Percentiles rank a stretch among this genome's conserved stretches.
phyloP scores from a whole-genome alignment of 176 grass and related monocot species.

The Avena sativa region DNA sequence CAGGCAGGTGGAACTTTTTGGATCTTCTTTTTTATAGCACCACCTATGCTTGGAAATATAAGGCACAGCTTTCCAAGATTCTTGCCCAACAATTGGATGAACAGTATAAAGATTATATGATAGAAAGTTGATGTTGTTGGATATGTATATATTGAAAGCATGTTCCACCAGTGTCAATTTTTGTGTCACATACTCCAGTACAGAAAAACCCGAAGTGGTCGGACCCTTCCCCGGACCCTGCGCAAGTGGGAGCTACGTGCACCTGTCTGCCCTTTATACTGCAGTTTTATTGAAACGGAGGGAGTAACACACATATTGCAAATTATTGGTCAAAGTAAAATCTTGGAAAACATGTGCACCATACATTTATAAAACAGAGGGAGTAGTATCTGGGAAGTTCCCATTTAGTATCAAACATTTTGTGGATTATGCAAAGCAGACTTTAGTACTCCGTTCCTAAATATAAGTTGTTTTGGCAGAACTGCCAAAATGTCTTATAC shows the following conservation, averaged over 20 bases:
- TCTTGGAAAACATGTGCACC: background rate
- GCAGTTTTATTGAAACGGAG: background rate
- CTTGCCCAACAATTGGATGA: conserved; percentile 10
- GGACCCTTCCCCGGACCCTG: too few relatives aligned
- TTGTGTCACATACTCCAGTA: conserved; percentile 1
- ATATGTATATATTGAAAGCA: background rate
- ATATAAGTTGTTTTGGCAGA: too few relatives aligned
- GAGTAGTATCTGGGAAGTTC: conserved; percentile 1
- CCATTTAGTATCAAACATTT: conserved; percentile 9
- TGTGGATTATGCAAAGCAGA: background rate
- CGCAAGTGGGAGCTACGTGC: too few relatives aligned
- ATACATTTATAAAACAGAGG: conserved; percentile 13
- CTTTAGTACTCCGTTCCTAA: background rate
- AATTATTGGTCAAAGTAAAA: conserved; percentile 18
- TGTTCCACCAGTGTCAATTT: background rate
- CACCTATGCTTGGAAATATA: conserved; percentile 5
- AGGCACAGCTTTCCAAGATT: background rate
- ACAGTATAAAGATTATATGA: background rate
- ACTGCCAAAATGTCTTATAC: too few relatives aligned
- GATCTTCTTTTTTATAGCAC: conserved; percentile 16
- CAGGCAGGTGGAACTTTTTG: background rate
- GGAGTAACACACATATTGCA: conserved; percentile 1
- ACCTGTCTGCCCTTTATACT: background rate
- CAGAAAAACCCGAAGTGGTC: too few relatives aligned
- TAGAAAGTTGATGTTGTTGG: background rate